Conservation (phyloP, 768 basidiomycete genomes). For the Leucocoprinus birnbaumii region DNA sequence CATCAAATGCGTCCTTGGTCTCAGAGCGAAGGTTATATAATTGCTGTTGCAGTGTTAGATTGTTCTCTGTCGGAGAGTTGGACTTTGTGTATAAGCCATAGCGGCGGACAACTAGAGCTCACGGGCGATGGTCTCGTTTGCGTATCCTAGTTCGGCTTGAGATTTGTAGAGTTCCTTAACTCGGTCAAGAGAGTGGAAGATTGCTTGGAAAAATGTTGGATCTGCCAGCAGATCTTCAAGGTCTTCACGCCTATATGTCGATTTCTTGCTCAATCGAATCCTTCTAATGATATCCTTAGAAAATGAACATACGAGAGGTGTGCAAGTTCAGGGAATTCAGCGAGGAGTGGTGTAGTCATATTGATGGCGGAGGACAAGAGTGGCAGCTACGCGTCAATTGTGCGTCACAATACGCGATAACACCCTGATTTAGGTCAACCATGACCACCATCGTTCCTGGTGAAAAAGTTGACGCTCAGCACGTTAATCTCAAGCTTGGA, state of each 20-base stretch:
- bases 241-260: conserved; percentile 72
- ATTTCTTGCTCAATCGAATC: background rate
- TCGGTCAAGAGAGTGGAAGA: conserved; percentile 74
- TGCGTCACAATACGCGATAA: conserved; percentile 13
- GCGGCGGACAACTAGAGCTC: conserved; percentile 26
- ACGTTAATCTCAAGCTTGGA: conserved; percentile 82
- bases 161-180: conserved; percentile 75
- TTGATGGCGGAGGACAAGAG: conserved; percentile 11
- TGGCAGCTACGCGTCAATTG: background rate
- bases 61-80: conserved; percentile 50
- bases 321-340: conserved; percentile 73
- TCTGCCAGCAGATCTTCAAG: conserved; percentile 87
- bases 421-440: conserved; percentile 19
- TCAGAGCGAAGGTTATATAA: conserved; percentile 76
- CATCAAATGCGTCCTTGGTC: conserved; percentile 84
- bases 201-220: conserved; percentile 81
- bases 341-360: conserved; percentile 45
- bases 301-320: conserved; percentile 57
- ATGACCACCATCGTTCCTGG: conserved; percentile 73
- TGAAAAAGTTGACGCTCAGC: conserved; percentile 68
- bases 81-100: conserved; percentile 3
- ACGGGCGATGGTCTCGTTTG: conserved; percentile 89
- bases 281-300: background rate
- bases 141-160: conserved; percentile 75
- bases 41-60: conserved; percentile 70